These are phyloP conservation scores for Ophiognomonia clavigignenti-juglandacearum DNA, from an alignment of 2,329 filamentous ascomycete species.

Conservation along the genomic window DNA sequence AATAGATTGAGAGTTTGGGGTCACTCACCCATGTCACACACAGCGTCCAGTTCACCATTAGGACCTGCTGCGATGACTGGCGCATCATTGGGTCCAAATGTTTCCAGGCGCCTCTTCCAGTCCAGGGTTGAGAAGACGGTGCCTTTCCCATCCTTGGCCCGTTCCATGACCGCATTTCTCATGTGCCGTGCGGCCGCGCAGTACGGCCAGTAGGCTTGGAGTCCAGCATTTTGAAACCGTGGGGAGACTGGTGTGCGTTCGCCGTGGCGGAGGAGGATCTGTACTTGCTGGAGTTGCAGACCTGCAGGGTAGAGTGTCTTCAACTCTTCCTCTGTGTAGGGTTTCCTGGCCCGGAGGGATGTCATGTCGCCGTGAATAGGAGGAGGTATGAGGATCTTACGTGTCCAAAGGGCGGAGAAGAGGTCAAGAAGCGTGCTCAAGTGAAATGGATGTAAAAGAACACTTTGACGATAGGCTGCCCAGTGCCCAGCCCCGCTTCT, in stretches of 20 bases:
- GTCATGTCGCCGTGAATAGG: constrained; percentile 70
- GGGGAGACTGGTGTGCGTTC: constrained; percentile 79
- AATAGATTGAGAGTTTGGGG: not conserved
- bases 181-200: constrained; percentile 74
- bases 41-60: constrained; percentile 64
- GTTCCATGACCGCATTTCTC: constrained; percentile 44
- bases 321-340: constrained; percentile 80
- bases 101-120: constrained; percentile 74
- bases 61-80: constrained; percentile 66
- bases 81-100: constrained; percentile 67
- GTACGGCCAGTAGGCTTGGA: constrained; percentile 80
- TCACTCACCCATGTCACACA: constrained; percentile 62
- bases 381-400: too few species aligned
- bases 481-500: too few species aligned
- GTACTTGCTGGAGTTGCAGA: constrained; percentile 82
- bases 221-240: constrained; percentile 77
- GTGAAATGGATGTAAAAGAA: too few species aligned
- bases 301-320: constrained; percentile 72
- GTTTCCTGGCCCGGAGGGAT: constrained; percentile 64
- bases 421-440: too few species aligned
- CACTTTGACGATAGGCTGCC: too few species aligned
- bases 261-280: constrained; percentile 78
- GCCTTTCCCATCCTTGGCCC: constrained; percentile 27
- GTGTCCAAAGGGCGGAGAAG: too few species aligned
- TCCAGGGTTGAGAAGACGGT: constrained; percentile 41